phyloP scores from a whole-genome alignment of 345 rosid genomes.

The Eucalyptus marginata region DNA sequence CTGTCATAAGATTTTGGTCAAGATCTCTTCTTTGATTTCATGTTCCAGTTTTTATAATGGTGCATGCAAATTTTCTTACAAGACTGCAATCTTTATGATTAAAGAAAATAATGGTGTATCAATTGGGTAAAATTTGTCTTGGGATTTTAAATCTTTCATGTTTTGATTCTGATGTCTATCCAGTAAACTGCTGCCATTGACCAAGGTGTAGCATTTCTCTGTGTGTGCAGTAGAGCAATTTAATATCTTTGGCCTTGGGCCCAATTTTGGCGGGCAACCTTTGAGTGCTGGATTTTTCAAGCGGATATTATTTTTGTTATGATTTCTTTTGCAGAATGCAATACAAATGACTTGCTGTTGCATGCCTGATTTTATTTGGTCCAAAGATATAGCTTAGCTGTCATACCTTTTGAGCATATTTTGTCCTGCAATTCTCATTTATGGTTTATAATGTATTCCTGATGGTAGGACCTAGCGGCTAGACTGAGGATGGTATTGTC shows the following conservation, averaged over 20 bases:
- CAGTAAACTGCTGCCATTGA: not conserved
- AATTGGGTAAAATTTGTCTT: not conserved
- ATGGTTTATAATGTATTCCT: not conserved
- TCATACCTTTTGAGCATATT: not conserved
- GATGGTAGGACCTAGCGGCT: slow-evolving; percentile 55
- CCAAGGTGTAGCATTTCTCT: not conserved
- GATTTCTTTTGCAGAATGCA: not conserved
- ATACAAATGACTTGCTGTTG: not conserved
- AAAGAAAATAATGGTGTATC: not conserved
- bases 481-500: slow-evolving; percentile 40
- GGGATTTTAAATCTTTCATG: not conserved
- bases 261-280: not conserved
- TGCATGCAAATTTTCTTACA: not conserved
- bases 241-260: not conserved
- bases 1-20: not conserved
- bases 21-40: not conserved
- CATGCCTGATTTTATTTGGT: not conserved
- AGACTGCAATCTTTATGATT: not conserved
- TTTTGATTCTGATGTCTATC: not conserved
- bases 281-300: not conserved
- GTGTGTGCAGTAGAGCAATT: not conserved
- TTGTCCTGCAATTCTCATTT: not conserved
- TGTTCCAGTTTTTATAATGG: not conserved
- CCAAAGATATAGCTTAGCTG: not conserved
- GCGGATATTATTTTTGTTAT: not conserved